These are phyloP conservation scores for Candida sojae DNA, from an alignment of 1,139 yeast species.

Conservation along the genomic window DNA sequence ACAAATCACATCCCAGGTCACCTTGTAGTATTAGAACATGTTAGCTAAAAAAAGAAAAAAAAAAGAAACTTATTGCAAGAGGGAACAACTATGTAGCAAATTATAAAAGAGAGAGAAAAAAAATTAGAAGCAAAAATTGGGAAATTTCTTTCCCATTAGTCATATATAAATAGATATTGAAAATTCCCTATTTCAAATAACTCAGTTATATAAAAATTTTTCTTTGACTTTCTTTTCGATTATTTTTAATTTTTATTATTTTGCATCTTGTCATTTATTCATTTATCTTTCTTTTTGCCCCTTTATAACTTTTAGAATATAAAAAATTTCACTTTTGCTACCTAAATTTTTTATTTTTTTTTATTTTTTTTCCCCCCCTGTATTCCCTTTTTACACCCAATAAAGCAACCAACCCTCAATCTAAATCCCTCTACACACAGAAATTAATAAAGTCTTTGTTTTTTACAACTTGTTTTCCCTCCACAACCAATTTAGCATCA, in stretches of 20 bases:
- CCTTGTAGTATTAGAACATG: neutral
- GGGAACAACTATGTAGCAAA: neutral
- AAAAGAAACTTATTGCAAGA: neutral
- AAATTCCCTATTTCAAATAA: neutral
- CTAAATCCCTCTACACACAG: neutral
- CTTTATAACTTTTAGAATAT: neutral
- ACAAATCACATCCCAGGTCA: neutral
- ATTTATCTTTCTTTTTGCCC: neutral
- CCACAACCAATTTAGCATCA: neutral
- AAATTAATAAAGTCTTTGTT: too few species aligned
- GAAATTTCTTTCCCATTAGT: neutral
- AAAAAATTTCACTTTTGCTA: too few species aligned
- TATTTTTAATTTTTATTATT: neutral
- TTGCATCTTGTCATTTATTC: neutral
- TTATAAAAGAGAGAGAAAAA: neutral
- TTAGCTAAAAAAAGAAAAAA: neutral
- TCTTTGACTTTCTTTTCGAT: neutral
- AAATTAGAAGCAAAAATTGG: too few species aligned
- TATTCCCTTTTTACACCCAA: neutral
- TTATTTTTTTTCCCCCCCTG: too few species aligned
- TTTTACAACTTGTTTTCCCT: neutral
- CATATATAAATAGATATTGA: neutral
- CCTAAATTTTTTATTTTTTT: too few species aligned
- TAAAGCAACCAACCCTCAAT: neutral
- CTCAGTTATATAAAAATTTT: neutral